Conservation (phyloP, 78 protist species). For the Dictyostelium capitatum region DNA sequence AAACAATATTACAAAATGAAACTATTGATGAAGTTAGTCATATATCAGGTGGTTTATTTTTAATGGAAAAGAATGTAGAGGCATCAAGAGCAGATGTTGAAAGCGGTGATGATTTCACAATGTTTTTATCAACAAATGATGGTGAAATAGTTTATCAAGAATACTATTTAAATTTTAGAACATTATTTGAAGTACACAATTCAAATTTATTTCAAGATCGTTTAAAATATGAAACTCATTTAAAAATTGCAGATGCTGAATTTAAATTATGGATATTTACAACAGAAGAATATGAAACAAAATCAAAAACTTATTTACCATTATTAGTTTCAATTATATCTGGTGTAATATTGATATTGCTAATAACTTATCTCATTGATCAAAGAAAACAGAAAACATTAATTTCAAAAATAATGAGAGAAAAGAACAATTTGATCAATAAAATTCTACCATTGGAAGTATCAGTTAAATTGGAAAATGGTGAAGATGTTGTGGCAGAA, state of each 20-base stretch:
- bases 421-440: constrained; percentile 35
- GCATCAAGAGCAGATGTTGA: constrained; percentile 15
- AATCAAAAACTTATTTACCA: constrained; percentile 36
- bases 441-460: constrained; percentile 72
- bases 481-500: constrained; percentile 43
- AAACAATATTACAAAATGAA: not conserved
- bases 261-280: constrained; percentile 19
- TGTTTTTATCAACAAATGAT: constrained; percentile 2
- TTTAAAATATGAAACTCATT: not conserved
- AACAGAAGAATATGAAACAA: constrained; percentile 2
- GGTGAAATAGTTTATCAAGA: constrained; percentile 41
- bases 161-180: not conserved
- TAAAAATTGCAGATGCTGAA: constrained; percentile 27
- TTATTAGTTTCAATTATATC: constrained; percentile 8
- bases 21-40: not conserved
- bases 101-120: constrained; percentile 21
- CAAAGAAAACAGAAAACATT: constrained; percentile 30
- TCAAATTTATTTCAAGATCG: not conserved
- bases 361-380: constrained; percentile 19
- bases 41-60: constrained; percentile 24
- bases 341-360: not conserved
- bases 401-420: constrained; percentile 41
- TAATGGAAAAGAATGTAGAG: constrained; percentile 5
- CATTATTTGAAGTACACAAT: not conserved
- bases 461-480: constrained; percentile 44